Percentiles rank a stretch among this genome's conserved stretches.
These are phyloP conservation scores for Botrytis hyacinthi DNA, from an alignment of 2,329 filamentous ascomycete genomes.

Conservation along the genomic window DNA sequence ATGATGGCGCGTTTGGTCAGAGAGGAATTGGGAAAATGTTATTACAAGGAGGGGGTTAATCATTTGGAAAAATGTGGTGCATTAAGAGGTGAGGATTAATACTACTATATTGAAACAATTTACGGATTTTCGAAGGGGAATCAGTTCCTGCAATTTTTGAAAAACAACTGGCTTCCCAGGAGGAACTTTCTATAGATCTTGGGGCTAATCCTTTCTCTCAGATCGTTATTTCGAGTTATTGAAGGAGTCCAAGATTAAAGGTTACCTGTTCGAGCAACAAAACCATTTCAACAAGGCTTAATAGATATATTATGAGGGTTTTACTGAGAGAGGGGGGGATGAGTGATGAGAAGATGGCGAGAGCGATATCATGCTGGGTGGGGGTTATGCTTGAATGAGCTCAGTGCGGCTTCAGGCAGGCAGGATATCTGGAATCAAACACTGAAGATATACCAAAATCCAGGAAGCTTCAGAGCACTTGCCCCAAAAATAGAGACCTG, in stretches of 20 bases:
- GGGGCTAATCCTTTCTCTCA: slow-evolving; percentile 40
- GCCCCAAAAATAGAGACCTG: background rate
- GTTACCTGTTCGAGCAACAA: slow-evolving; percentile 76
- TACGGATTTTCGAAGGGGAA: background rate
- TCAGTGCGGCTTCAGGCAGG: background rate
- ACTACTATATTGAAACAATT: background rate
- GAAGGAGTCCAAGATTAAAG: slow-evolving; percentile 73
- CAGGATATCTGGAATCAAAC: slow-evolving; percentile 1
- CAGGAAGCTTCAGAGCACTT: slow-evolving; percentile 2
- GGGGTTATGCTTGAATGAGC: background rate
- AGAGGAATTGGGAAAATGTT: slow-evolving; percentile 84
- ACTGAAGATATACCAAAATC: background rate
- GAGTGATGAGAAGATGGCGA: background rate
- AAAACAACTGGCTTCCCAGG: background rate
- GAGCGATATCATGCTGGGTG: background rate
- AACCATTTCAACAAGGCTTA: slow-evolving; percentile 62
- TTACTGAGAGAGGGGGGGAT: background rate
- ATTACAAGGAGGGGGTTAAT: slow-evolving; percentile 79
- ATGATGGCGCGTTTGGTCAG: slow-evolving; percentile 85
- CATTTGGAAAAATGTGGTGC: slow-evolving; percentile 84
- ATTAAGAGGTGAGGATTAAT: slow-evolving; percentile 65
- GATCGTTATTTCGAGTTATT: slow-evolving; percentile 78
- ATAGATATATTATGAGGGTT: slow-evolving; percentile 12
- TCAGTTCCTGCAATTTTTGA: background rate
- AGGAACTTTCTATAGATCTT: background rate